Percentiles rank a stretch among this genome's conserved stretches.
phyloP scores from a whole-genome alignment of 2,329 filamentous ascomycete genomes.

The Epichloe glyceriae region DNA sequence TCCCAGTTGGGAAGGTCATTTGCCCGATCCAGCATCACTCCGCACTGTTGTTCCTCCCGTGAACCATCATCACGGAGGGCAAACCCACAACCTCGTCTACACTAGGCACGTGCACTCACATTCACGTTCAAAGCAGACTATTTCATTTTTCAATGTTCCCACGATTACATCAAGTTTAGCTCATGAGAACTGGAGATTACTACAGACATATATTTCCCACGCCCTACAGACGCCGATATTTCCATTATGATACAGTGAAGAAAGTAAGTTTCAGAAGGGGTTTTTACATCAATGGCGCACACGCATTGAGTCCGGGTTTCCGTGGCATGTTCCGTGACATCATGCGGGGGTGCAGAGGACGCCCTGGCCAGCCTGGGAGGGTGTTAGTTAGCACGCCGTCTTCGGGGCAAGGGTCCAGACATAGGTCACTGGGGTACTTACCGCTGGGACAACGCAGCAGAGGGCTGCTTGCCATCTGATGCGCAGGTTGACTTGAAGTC shows the following conservation, averaged over 20 bases:
- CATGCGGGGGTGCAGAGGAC: background rate
- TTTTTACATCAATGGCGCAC: background rate
- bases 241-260: conserved; percentile 1
- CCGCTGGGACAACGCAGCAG: conserved; percentile 8
- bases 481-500: conserved; percentile 6
- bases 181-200: background rate
- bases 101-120: too few relatives aligned
- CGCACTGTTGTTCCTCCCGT: too few relatives aligned
- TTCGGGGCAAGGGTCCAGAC: too few relatives aligned
- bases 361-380: background rate
- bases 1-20: background rate
- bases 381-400: background rate
- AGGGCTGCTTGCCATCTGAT: background rate
- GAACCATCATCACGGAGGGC: too few relatives aligned
- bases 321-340: background rate
- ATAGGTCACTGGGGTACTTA: background rate
- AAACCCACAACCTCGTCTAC: too few relatives aligned
- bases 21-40: background rate
- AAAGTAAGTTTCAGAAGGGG: background rate
- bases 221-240: background rate
- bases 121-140: too few relatives aligned
- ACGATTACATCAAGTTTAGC: background rate
- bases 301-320: background rate
- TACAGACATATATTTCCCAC: background rate
- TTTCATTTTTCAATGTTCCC: too few relatives aligned